Base-by-base conservation (phyloP, 495 filamentous ascomycete genomes). In the Penicillium maclennaniae region DNA sequence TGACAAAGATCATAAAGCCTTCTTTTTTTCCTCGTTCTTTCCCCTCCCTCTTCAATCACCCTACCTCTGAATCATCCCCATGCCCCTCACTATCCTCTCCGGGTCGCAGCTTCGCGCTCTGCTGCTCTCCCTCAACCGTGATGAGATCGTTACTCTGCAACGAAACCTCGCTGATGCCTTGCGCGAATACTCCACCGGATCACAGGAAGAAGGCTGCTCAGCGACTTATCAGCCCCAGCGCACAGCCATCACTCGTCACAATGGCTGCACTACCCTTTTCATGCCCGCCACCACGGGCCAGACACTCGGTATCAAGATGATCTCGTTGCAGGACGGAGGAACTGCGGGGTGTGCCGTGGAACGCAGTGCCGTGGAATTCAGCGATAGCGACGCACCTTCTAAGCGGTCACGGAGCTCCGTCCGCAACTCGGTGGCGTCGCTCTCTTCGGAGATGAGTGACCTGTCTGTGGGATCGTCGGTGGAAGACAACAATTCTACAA, bases 231-330 rank as follows among this genome's bases (percentile, higher is more conserved):
- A 96, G 62, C 92, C 92, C 0, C 81, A 83, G 49, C 81, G 92
- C 43, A 87, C 87, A 0, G 79, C 84, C 0, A 80, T 92, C 43
- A 81, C 83, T 40, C 79, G 79, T 27, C 77, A 71, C 19, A 86
- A 89, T 74, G 87, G 89, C 36, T 81, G 83, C 39, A 95, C 88
- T 3, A 96, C 88, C 0, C 75, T 97, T 27, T 93, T 96, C 67
- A 98, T 97, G 93, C 93, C 93, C 4, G 88, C 88, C 3, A 82
- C 72, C 48, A 81, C 77, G 15, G 76, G 75, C 45, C 70, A 76
- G 27, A 80, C 77, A 0, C 64, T 82, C 14, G 84, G 83, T 8
- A 78, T 87, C 50, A 87, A 87, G 65, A 80, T 86, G 53, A 74
- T 87, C 12, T 84, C 82, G 7, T 58, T 75, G 45, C 66, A 73